Base-by-base conservation (phyloP, 2,329 filamentous ascomycete species). In the Botrytis byssoidea region DNA sequence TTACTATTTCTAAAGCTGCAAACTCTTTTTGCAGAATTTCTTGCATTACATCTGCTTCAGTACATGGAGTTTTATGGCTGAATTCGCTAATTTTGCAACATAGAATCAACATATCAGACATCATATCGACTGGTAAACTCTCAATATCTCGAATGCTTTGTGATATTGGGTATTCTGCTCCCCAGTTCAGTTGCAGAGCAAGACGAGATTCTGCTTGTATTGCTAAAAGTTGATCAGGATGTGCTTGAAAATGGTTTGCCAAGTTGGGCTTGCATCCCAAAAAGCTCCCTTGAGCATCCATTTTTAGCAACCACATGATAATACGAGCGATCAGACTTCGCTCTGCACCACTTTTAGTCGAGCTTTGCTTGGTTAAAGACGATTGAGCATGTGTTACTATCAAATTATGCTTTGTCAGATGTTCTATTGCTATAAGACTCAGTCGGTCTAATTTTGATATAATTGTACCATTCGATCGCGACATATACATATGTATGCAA, bases 111-210 rank as follows among this genome's bases (percentile, higher is more conserved):
- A 74, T 25, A 40, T 74, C 73, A n/a, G 66, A 61, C 74, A 75
- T 75, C 74, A 75, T 74, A 10, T 75, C 74, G 32, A 75, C 67
- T 20, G 74, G 70, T 42, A 74, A 14, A 44, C 67, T 75, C 60
- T 75, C 73, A 60, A 75, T 75, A 66, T 74, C 74, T 35, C 73
- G n/a, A 22, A 75, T 74, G 37, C 70, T 74, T 59, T 74, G 74
- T 20, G 63, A 72, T 32, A 75, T 75, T 16, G 74, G 74, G 59
- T 75, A 75, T 25, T 69, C 46, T 22, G 35, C 14, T 20, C 73
- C 74, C 74, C 73, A 75, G 40, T 75, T 75, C 20, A 74, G 48
- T 42, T 75, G 74, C 29, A 75, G 44, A 35, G 74, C 72, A n/a
- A 75, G 64, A 25, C 72, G 67, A 35, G 74, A 75, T 35, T 61